Evolutionary conservation across 2,329 filamentous ascomycete genomes (phyloP).

Genomic region (Trichoderma simmonsii): DNA sequence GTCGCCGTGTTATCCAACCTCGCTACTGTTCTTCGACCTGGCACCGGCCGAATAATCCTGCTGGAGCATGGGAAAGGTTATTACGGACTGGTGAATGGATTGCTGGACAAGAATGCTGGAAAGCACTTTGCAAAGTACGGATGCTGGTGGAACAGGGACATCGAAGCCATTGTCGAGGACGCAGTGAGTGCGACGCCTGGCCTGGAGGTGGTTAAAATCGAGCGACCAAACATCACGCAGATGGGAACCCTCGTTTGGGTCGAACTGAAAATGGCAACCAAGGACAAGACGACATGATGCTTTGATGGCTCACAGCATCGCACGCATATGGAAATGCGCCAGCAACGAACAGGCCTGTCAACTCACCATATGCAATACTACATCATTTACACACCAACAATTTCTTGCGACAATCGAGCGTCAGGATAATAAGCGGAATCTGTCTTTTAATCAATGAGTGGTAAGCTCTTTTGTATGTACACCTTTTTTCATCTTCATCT

Average conservation of each 20-base stretch:
- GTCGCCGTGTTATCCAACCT: constrained; percentile 52
- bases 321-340: not conserved
- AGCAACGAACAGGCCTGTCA: not conserved
- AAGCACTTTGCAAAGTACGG: constrained; percentile 59
- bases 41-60: constrained; percentile 57
- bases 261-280: constrained; percentile 47
- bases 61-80: constrained; percentile 60
- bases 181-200: constrained; percentile 49
- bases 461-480: constrained; percentile 18
- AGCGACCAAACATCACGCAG: constrained; percentile 51
- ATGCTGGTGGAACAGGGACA: constrained; percentile 68
- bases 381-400: not conserved
- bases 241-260: constrained; percentile 58
- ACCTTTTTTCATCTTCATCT: not conserved
- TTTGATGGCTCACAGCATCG: not conserved
- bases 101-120: constrained; percentile 54
- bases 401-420: not conserved
- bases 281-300: constrained; percentile 18
- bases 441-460: constrained; percentile 19
- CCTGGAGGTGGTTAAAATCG: constrained; percentile 54
- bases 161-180: constrained; percentile 51
- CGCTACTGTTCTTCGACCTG: constrained; percentile 49
- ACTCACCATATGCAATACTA: not conserved
- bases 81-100: constrained; percentile 52
- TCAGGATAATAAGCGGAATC: not conserved